These are phyloP conservation scores for Solioccasus polychromus DNA, from an alignment of 768 basidiomycete genomes.

Conservation along the genomic window DNA sequence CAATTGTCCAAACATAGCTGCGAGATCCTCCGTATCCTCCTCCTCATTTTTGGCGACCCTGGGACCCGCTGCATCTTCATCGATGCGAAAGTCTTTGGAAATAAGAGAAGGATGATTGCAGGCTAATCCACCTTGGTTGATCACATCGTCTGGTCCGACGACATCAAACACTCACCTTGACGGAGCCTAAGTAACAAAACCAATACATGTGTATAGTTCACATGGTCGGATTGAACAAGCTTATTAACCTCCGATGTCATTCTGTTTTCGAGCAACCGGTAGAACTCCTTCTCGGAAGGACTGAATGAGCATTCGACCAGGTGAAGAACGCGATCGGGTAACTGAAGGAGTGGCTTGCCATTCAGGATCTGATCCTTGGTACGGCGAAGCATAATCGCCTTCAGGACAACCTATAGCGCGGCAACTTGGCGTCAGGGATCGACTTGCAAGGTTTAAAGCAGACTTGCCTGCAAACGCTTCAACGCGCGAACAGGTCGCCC, in stretches of 20 bases:
- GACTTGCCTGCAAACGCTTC: conserved; percentile 74
- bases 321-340: conserved; percentile 72
- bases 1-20: conserved; percentile 67
- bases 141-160: background rate
- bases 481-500: conserved; percentile 66
- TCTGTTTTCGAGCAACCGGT: conserved; percentile 64
- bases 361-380: conserved; percentile 70
- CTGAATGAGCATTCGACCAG: conserved; percentile 79
- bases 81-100: conserved; percentile 68
- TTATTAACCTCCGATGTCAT: conserved; percentile 68
- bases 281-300: conserved; percentile 74
- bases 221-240: conserved; percentile 50
- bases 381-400: conserved; percentile 86
- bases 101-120: conserved; percentile 89
- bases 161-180: conserved; percentile 59
- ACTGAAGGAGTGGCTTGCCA: conserved; percentile 77
- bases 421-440: background rate
- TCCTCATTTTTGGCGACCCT: conserved; percentile 51
- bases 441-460: background rate
- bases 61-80: conserved; percentile 75
- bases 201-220: conserved; percentile 68
- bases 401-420: conserved; percentile 65
- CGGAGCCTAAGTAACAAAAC: conserved; percentile 77
- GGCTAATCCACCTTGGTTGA: conserved; percentile 42
- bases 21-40: conserved; percentile 69